phyloP scores from a whole-genome alignment of 192 early-diverging fungal genomes.

The Pilobolus umbonatus region DNA sequence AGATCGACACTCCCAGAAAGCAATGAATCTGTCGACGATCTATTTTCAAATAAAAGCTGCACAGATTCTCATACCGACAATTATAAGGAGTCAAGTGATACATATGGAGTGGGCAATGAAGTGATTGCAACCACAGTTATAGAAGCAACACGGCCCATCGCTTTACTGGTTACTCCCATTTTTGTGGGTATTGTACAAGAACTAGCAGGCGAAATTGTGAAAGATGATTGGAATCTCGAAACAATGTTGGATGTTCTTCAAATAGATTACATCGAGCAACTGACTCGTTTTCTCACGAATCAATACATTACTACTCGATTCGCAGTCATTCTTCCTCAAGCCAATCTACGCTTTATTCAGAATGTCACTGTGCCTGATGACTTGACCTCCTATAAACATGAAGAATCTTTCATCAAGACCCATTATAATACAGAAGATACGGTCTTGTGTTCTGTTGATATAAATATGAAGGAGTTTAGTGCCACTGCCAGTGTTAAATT shows the following conservation, averaged over 20 bases:
- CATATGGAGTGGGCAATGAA: conserved; percentile 32
- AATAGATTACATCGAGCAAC: conserved; percentile 53
- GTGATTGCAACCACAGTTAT: conserved; percentile 44
- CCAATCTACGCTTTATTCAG: conserved; percentile 66
- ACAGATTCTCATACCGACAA: too few relatives aligned
- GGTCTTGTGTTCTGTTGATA: conserved; percentile 58
- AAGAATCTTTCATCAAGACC: conserved; percentile 43
- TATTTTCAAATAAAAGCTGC: too few relatives aligned
- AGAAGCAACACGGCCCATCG: conserved; percentile 49
- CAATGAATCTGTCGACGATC: too few relatives aligned
- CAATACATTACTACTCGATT: conserved; percentile 48
- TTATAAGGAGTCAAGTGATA: background rate
- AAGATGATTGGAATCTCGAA: conserved; percentile 57
- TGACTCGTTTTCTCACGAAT: conserved; percentile 48
- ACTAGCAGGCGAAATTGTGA: conserved; percentile 50
- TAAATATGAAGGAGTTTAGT: conserved; percentile 48
- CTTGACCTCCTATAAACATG: conserved; percentile 40
- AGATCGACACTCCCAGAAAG: too few relatives aligned
- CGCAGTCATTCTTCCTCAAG: conserved; percentile 46
- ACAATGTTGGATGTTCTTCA: conserved; percentile 64
- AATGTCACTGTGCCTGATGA: conserved; percentile 65
- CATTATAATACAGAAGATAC: conserved; percentile 57
- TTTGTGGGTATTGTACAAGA: conserved; percentile 64
- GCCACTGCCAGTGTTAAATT: conserved; percentile 47
- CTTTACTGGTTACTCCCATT: conserved; percentile 63